phyloP scores from a whole-genome alignment of 441 rosid genomes.

The Eutrema salsugineum region DNA sequence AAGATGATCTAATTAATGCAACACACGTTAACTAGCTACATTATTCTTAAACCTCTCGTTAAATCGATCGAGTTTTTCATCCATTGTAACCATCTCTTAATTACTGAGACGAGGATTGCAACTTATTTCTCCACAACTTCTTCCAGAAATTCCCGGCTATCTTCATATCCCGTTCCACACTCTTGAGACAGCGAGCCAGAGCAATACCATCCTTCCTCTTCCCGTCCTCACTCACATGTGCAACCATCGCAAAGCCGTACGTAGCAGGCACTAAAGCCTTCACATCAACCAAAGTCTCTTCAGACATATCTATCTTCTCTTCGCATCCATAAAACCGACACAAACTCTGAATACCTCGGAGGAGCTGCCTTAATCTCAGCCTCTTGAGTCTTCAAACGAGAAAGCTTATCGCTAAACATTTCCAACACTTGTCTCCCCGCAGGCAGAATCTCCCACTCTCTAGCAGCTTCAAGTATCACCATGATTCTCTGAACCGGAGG shows the following conservation, averaged over 20 bases:
- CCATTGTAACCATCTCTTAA: not conserved
- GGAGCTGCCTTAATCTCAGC: conserved; percentile 1
- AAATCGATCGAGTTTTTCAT: not conserved
- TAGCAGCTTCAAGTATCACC: not conserved
- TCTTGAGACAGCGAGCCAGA: conserved; percentile 12
- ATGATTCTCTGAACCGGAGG: not conserved
- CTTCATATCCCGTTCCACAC: conserved; percentile 4
- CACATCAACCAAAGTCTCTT: not conserved
- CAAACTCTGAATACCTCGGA: not conserved
- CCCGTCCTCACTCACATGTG: not conserved
- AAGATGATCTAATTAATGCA: conserved; percentile 6
- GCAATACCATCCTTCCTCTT: conserved; percentile 3
- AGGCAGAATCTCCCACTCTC: conserved; percentile 8
- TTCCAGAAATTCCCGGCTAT: not conserved
- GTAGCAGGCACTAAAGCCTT: not conserved
- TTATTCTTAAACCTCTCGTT: not conserved
- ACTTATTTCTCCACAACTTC: conserved; percentile 1
- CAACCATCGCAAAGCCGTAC: conserved; percentile 15
- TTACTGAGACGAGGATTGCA: not conserved
- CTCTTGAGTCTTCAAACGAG: not conserved
- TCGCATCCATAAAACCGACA: not conserved
- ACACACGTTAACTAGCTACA: not conserved
- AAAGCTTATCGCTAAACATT: not conserved
- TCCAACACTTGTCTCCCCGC: not conserved
- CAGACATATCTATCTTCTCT: not conserved